Evolutionary conservation across 2,329 filamentous ascomycete species (phyloP).

Genomic region (Microcyclosporella mali): DNA sequence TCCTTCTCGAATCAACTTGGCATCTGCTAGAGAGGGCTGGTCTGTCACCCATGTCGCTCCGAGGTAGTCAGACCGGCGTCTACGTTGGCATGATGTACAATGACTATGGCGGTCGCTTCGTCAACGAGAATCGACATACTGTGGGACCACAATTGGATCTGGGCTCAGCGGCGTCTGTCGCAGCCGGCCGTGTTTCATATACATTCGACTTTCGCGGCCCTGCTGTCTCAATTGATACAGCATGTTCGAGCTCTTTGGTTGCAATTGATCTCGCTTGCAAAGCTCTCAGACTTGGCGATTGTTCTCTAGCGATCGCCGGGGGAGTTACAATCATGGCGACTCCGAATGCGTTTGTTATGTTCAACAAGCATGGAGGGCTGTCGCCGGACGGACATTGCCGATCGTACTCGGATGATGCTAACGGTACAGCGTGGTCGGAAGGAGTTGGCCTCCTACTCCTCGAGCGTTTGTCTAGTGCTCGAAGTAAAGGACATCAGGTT

Average conservation of each 20-base stretch:
- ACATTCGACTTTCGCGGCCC: conserved; percentile 41
- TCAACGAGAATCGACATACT: conserved; percentile 29
- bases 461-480: conserved; percentile 10
- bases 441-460: conserved; percentile 37
- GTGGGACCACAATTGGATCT: conserved; percentile 23
- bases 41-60: conserved; percentile 16
- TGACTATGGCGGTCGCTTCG: conserved; percentile 39
- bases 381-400: conserved; percentile 25
- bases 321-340: conserved; percentile 17
- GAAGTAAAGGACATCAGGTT: conserved; percentile 12
- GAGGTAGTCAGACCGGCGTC: conserved; percentile 25
- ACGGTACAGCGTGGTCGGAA: conserved; percentile 50
- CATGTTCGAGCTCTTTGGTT: conserved; percentile 40
- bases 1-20: conserved; percentile 13
- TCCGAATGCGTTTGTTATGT: neutral
- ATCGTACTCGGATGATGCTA: conserved; percentile 34
- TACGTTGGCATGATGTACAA: conserved; percentile 33
- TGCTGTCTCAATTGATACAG: conserved; percentile 41
- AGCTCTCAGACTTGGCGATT: conserved; percentile 25
- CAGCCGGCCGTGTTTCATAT: conserved; percentile 31
- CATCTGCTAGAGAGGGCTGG: conserved; percentile 19
- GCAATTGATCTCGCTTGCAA: conserved; percentile 31
- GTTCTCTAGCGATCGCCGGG: conserved; percentile 20
- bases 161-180: conserved; percentile 25
- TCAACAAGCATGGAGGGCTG: conserved; percentile 12